These are phyloP conservation scores for Colletotrichum spinosum DNA, from an alignment of 2,329 filamentous ascomycete species.

Conservation along the genomic window DNA sequence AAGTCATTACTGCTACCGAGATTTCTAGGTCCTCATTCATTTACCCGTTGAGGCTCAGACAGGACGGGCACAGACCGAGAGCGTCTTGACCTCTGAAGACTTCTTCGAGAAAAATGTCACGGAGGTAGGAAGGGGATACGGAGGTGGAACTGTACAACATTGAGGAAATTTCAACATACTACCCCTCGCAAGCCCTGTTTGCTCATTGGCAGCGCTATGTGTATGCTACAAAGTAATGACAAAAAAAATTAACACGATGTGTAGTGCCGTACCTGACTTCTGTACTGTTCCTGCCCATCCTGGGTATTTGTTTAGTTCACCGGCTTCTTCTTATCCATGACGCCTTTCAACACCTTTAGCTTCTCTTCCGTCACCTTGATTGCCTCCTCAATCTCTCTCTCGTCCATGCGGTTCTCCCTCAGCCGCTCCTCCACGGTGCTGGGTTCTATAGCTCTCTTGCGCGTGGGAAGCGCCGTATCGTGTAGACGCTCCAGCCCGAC, in stretches of 20 bases:
- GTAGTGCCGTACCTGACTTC: constrained; percentile 34
- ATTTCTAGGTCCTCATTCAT: too few relatives aligned
- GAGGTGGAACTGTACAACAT: too few relatives aligned
- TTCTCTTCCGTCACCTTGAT: constrained; percentile 90
- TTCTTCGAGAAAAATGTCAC: too few relatives aligned
- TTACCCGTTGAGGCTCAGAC: too few relatives aligned
- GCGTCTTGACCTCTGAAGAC: too few relatives aligned
- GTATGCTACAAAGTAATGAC: constrained; percentile 34
- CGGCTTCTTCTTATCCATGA: constrained; percentile 70
- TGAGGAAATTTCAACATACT: constrained; percentile 21
- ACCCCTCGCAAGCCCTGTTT: constrained; percentile 32
- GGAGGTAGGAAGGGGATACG: too few relatives aligned
- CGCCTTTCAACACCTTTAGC: constrained; percentile 79
- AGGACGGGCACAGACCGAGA: too few relatives aligned
- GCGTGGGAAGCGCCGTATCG: constrained; percentile 51
- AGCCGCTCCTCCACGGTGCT: constrained; percentile 71
- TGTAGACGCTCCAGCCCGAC: constrained; percentile 75
- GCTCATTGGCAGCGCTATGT: constrained; percentile 32
- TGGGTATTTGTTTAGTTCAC: constrained; percentile 28
- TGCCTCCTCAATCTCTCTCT: constrained; percentile 81
- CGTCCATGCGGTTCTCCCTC: constrained; percentile 72
- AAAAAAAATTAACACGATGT: constrained; percentile 32
- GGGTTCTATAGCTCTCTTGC: constrained; percentile 64
- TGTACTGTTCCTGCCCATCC: constrained; percentile 21
- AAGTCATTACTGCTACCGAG: too few relatives aligned